phyloP scores from a whole-genome alignment of 495 filamentous ascomycete species.

The Penicillium paxilli region DNA sequence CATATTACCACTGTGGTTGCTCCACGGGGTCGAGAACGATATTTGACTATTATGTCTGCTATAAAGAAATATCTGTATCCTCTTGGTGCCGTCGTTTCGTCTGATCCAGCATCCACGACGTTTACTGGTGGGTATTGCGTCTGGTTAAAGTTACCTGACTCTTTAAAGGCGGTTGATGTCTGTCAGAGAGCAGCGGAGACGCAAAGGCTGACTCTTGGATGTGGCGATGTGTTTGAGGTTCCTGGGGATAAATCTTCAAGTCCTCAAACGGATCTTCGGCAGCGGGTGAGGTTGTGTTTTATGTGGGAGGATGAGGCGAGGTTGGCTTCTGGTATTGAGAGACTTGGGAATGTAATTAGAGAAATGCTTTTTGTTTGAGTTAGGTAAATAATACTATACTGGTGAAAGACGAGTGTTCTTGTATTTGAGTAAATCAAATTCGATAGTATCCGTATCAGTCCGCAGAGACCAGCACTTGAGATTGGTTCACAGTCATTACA shows the following conservation, averaged over 20 bases:
- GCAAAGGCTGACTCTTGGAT: slow-evolving; percentile 55
- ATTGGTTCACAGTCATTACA: no score
- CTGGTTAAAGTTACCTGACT: slow-evolving; percentile 58
- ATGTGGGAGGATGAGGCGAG: slow-evolving; percentile 63
- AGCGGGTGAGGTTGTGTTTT: slow-evolving; percentile 56
- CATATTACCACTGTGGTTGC: slow-evolving; percentile 45
- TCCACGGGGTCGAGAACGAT: slow-evolving; percentile 50
- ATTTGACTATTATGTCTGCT: slow-evolving; percentile 43
- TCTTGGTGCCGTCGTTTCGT: slow-evolving; percentile 47
- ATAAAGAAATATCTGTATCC: slow-evolving; percentile 51
- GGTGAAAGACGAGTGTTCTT: no score
- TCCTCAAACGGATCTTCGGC: slow-evolving; percentile 35
- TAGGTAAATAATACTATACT: no score
- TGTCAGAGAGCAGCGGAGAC: slow-evolving; percentile 43
- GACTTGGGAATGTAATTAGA: slow-evolving; percentile 38
- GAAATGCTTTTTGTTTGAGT: background rate
- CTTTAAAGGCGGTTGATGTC: slow-evolving; percentile 41
- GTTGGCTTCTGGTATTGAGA: slow-evolving; percentile 55
- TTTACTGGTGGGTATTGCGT: slow-evolving; percentile 66
- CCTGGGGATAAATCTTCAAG: slow-evolving; percentile 37
- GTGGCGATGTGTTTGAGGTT: slow-evolving; percentile 60
- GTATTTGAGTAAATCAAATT: no score
- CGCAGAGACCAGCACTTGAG: no score
- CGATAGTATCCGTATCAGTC: no score
- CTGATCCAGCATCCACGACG: slow-evolving; percentile 49